Conservation (phyloP, 1,139 yeast genomes). For the Pichia cactophila region DNA sequence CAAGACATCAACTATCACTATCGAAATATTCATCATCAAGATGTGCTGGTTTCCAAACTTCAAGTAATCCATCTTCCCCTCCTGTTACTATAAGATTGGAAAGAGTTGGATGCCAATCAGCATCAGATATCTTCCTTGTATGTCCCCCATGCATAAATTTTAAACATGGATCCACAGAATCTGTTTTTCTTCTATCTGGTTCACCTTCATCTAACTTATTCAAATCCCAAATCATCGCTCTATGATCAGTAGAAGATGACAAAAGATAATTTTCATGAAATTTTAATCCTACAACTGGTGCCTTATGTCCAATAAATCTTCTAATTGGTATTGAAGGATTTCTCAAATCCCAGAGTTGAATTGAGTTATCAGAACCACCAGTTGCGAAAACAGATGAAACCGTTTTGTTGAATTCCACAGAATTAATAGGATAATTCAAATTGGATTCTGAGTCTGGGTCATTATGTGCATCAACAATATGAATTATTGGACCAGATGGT, state of each 20-base stretch:
- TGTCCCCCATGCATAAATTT: conserved; percentile 55
- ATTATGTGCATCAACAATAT: conserved; percentile 33
- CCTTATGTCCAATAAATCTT: conserved; percentile 42
- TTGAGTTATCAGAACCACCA: conserved; percentile 46
- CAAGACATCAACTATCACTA: conserved; percentile 26
- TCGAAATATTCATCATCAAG: conserved; percentile 39
- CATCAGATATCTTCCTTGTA: conserved; percentile 44
- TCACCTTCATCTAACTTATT: conserved; percentile 39
- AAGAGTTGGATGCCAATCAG: conserved; percentile 43
- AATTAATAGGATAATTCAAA: conserved; percentile 31
- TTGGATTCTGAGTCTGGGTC: conserved; percentile 25
- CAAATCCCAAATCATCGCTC: conserved; percentile 47
- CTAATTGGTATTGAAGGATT: conserved; percentile 41
- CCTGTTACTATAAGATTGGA: conserved; percentile 37
- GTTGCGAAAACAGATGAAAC: conserved; percentile 39
- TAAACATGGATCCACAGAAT: conserved; percentile 52
- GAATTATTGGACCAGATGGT: conserved; percentile 36
- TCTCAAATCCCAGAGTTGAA: conserved; percentile 45
- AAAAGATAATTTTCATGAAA: conserved; percentile 32
- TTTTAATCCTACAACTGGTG: conserved; percentile 25
- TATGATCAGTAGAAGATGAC: conserved; percentile 45
- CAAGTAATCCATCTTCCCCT: conserved; percentile 48
- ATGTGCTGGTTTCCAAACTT: conserved; percentile 48
- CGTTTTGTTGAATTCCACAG: conserved; percentile 43
- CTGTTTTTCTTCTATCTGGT: conserved; percentile 28